Conservation (phyloP, 805 yeast species). For the Yamadazyma phyllophila region DNA sequence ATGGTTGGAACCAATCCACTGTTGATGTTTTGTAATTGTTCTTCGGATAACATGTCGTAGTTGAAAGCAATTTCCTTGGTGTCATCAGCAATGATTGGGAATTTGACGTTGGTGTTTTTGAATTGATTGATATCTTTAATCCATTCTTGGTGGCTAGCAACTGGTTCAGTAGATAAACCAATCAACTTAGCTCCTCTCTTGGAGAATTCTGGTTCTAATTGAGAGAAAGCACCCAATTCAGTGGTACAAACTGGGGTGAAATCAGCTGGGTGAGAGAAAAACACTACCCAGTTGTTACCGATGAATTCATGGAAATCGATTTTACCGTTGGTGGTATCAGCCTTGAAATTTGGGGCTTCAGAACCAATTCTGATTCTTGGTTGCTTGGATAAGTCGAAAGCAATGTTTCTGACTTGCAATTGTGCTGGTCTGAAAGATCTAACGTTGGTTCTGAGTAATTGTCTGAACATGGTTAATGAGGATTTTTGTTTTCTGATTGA, state of each 20-base stretch:
- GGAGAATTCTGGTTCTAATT: constrained; percentile 65
- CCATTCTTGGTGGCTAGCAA: constrained; percentile 64
- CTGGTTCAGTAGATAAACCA: constrained; percentile 65
- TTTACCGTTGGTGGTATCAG: constrained; percentile 62
- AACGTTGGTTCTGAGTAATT: constrained; percentile 9
- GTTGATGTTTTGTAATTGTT: constrained; percentile 61
- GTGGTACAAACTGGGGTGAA: constrained; percentile 81
- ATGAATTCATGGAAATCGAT: constrained; percentile 62
- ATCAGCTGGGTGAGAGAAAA: constrained; percentile 76
- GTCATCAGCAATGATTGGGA: constrained; percentile 71
- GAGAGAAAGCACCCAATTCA: constrained; percentile 73
- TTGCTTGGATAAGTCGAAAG: constrained; percentile 38
- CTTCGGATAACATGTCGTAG: constrained; percentile 69
- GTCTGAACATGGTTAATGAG: constrained; percentile 14
- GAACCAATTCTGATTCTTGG: constrained; percentile 55
- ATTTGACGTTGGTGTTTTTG: constrained; percentile 43
- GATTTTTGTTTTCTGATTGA: not conserved
- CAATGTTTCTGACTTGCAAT: constrained; percentile 17
- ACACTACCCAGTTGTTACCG: constrained; percentile 61
- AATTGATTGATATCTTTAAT: constrained; percentile 60
- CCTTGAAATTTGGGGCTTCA: constrained; percentile 65
- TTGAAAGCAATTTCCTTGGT: constrained; percentile 56
- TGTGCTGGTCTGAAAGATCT: constrained; percentile 9
- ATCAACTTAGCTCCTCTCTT: constrained; percentile 64
- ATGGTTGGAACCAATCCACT: constrained; percentile 63